Evolutionary conservation across 2,329 filamentous ascomycete genomes (phyloP).

Genomic region (Aspergillus terreus): DNA sequence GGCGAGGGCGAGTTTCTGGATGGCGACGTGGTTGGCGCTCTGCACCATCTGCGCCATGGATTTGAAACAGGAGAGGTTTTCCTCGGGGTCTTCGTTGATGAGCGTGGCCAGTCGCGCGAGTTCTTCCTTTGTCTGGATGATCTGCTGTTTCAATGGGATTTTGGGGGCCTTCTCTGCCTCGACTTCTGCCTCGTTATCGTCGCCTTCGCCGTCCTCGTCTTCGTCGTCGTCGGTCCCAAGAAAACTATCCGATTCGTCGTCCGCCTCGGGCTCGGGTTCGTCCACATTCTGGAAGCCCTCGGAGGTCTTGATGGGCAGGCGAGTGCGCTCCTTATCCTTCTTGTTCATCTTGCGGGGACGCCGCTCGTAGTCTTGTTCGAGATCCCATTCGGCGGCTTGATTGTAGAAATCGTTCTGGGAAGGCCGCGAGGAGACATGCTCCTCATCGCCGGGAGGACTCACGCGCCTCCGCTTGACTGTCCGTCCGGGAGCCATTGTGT

Average conservation of each 20-base stretch:
- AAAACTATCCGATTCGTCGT: slow-evolving; percentile 57
- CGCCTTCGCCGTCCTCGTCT: neutral
- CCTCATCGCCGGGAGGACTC: slow-evolving; percentile 44
- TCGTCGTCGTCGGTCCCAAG: slow-evolving; percentile 13
- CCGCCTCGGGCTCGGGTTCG: neutral
- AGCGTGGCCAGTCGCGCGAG: slow-evolving; percentile 75
- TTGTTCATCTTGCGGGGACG: slow-evolving; percentile 66
- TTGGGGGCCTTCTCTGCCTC: slow-evolving; percentile 52
- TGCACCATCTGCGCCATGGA: slow-evolving; percentile 69
- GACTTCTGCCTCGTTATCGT: slow-evolving; percentile 45
- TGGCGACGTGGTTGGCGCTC: slow-evolving; percentile 57
- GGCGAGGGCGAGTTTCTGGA: slow-evolving; percentile 81
- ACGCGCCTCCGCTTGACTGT: slow-evolving; percentile 50
- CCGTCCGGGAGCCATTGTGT: slow-evolving; percentile 44
- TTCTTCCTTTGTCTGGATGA: slow-evolving; percentile 85
- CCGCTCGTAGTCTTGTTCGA: slow-evolving; percentile 87
- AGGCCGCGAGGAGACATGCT: slow-evolving; percentile 23
- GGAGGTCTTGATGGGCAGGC: slow-evolving; percentile 65
- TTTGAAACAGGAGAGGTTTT: slow-evolving; percentile 77
- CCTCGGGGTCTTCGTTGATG: slow-evolving; percentile 90
- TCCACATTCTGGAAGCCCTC: slow-evolving; percentile 65
- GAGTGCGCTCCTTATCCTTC: slow-evolving; percentile 2
- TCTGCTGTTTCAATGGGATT: slow-evolving; percentile 72
- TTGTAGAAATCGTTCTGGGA: slow-evolving; percentile 59
- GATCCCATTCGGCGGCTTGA: slow-evolving; percentile 77